Percentiles rank a stretch among this genome's conserved stretches.
phyloP scores from a whole-genome alignment of 2,329 filamentous ascomycete genomes.

The Diaporthe eres region DNA sequence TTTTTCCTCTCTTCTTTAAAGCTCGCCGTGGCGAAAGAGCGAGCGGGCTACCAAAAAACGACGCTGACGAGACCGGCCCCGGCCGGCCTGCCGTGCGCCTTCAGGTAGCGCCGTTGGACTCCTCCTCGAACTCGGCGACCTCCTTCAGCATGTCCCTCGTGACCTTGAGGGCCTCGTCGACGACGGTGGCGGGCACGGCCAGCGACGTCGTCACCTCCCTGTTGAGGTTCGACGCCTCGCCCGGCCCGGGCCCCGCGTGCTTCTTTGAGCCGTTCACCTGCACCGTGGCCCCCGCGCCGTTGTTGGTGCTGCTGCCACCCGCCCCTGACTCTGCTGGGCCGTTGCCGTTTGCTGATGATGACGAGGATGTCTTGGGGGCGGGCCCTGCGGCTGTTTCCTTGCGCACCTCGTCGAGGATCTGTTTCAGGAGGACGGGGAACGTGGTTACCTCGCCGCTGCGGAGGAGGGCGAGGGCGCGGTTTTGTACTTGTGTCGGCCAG shows the following conservation, averaged over 20 bases:
- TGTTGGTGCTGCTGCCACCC: slow-evolving; percentile 19
- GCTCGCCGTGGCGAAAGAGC: background rate
- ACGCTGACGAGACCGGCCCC: background rate
- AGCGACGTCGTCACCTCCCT: slow-evolving; percentile 54
- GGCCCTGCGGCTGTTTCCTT: slow-evolving; percentile 58
- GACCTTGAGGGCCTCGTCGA: slow-evolving; percentile 73
- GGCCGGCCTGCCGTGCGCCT: background rate
- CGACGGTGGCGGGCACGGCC: slow-evolving; percentile 70
- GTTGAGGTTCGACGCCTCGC: slow-evolving; percentile 44
- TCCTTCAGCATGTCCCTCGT: slow-evolving; percentile 71
- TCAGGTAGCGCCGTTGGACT: slow-evolving; percentile 42
- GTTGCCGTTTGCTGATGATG: slow-evolving; percentile 50
- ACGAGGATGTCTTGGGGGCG: slow-evolving; percentile 34
- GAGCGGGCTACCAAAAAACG: background rate
- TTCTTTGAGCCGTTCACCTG: slow-evolving; percentile 50
- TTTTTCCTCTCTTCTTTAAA: background rate
- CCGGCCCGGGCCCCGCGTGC: slow-evolving; percentile 44
- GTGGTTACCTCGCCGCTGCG: slow-evolving; percentile 71
- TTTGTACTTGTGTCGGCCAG: slow-evolving; percentile 74
- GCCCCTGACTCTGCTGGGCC: slow-evolving; percentile 11
- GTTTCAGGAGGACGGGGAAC: slow-evolving; percentile 72
- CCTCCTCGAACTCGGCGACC: slow-evolving; percentile 58
- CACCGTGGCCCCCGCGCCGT: slow-evolving; percentile 34
- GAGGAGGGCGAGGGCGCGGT: slow-evolving; percentile 72
- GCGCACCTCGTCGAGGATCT: slow-evolving; percentile 74